phyloP scores from a whole-genome alignment of 73 alveolate genomes.

The Tetrahymena borealis region DNA sequence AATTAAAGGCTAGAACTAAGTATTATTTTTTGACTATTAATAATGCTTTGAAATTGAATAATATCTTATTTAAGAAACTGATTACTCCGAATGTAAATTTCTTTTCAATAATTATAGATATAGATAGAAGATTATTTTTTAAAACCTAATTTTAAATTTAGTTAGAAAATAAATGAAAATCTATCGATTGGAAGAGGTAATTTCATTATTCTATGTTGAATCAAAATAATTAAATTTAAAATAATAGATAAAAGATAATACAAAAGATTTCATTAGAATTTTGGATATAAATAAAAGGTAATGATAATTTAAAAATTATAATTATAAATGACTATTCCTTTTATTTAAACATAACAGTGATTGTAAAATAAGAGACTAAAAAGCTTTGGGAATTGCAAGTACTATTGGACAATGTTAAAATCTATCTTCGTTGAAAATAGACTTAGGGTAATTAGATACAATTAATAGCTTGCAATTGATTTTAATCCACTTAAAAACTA shows the following conservation, averaged over 20 bases:
- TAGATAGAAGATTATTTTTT: too few relatives aligned
- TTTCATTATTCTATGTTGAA: neutral
- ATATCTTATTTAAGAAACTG: too few relatives aligned
- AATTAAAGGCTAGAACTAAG: too few relatives aligned
- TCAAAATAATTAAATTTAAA: neutral
- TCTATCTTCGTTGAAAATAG: neutral
- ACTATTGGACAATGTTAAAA: neutral
- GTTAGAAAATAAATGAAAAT: too few relatives aligned
- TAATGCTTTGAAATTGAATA: too few relatives aligned
- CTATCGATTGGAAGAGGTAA: neutral
- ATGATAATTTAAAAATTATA: too few relatives aligned
- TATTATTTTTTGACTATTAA: too few relatives aligned
- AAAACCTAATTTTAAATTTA: too few relatives aligned
- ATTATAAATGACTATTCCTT: neutral
- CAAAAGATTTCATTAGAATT: neutral
- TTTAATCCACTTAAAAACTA: too few relatives aligned
- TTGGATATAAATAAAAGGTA: neutral
- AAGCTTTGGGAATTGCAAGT: neutral
- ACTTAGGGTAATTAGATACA: neutral
- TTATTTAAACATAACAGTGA: neutral
- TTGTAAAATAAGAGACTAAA: neutral
- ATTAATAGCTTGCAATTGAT: too few relatives aligned
- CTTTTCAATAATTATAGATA: too few relatives aligned
- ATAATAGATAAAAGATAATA: neutral
- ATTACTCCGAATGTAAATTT: too few relatives aligned